Conservation (phyloP, 2,329 filamentous ascomycete genomes). For the Magnaporthiopsis incrustans region DNA sequence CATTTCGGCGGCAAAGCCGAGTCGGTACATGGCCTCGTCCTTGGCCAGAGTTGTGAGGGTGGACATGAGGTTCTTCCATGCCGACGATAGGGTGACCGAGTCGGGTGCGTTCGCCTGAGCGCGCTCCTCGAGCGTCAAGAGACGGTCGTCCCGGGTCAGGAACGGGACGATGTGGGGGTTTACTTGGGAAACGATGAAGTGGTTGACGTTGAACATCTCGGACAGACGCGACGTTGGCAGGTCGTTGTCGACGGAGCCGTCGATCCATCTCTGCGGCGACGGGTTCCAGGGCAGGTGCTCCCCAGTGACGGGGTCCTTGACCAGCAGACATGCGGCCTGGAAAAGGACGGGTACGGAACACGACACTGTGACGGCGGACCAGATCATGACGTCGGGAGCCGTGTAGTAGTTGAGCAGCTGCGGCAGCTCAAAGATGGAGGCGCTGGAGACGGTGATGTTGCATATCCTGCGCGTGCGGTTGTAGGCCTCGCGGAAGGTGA, state of each 20-base stretch:
- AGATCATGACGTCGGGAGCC: slow-evolving; percentile 88
- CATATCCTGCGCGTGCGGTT: slow-evolving; percentile 87
- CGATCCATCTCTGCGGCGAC: slow-evolving; percentile 78
- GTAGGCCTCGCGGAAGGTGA: slow-evolving; percentile 93
- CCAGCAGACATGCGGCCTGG: slow-evolving; percentile 66
- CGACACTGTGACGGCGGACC: slow-evolving; percentile 93
- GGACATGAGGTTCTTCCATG: slow-evolving; percentile 45
- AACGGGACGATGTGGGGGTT: slow-evolving; percentile 93
- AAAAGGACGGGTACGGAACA: slow-evolving; percentile 89
- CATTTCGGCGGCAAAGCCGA: slow-evolving; percentile 73
- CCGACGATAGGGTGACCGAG: background rate
- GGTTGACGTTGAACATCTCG: slow-evolving; percentile 97
- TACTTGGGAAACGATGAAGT: slow-evolving; percentile 95
- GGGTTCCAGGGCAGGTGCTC: slow-evolving; percentile 78
- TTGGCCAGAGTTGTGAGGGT: slow-evolving; percentile 66
- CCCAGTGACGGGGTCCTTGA: slow-evolving; percentile 77
- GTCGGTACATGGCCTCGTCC: slow-evolving; percentile 70
- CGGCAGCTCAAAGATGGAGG: slow-evolving; percentile 79
- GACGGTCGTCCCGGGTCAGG: slow-evolving; percentile 62
- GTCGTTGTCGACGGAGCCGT: slow-evolving; percentile 92
- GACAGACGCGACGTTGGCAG: slow-evolving; percentile 82
- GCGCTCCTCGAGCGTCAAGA: slow-evolving; percentile 27
- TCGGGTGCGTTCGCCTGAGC: background rate
- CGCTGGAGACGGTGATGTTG: slow-evolving; percentile 89
- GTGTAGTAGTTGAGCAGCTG: slow-evolving; percentile 87